phyloP scores from a whole-genome alignment of 208 protist species.

The Herpetomonas samuelpessoai region DNA sequence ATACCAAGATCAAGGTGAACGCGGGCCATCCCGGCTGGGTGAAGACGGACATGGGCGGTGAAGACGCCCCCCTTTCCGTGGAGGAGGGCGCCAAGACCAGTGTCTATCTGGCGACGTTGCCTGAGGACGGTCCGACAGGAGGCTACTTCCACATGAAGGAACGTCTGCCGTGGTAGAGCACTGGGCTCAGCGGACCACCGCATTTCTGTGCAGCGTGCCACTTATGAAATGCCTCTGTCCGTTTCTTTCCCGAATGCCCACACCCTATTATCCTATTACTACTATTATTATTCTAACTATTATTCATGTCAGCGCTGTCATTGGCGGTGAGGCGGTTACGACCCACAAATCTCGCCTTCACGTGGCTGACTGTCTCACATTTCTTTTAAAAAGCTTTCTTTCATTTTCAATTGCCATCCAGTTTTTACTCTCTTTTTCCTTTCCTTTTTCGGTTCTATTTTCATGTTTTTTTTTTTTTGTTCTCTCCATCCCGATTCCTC shows the following conservation, averaged over 20 bases:
- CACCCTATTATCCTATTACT: too few species aligned
- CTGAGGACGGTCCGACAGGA: conserved; percentile 60
- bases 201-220: neutral
- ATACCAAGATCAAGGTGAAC: conserved; percentile 62
- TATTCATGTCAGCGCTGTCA: neutral
- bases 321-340: too few species aligned
- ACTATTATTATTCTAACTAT: neutral
- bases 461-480: too few species aligned
- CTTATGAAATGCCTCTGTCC: too few species aligned
- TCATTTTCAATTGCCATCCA: too few species aligned
- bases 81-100: conserved; percentile 68
- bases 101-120: conserved; percentile 75
- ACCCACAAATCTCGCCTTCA: too few species aligned
- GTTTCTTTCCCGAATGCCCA: too few species aligned
- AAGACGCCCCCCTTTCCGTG: conserved; percentile 33
- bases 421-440: too few species aligned
- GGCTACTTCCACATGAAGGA: conserved; percentile 80
- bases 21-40: conserved; percentile 68
- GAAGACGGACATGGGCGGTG: conserved; percentile 70
- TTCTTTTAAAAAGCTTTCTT: too few species aligned
- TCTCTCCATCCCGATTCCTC: too few species aligned
- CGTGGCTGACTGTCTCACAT: too few species aligned
- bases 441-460: too few species aligned
- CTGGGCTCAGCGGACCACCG: neutral
- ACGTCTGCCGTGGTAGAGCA: conserved; percentile 48